Base-by-base conservation (phyloP, 352 stramenopile species). In the Phytophthora ramorum region DNA sequence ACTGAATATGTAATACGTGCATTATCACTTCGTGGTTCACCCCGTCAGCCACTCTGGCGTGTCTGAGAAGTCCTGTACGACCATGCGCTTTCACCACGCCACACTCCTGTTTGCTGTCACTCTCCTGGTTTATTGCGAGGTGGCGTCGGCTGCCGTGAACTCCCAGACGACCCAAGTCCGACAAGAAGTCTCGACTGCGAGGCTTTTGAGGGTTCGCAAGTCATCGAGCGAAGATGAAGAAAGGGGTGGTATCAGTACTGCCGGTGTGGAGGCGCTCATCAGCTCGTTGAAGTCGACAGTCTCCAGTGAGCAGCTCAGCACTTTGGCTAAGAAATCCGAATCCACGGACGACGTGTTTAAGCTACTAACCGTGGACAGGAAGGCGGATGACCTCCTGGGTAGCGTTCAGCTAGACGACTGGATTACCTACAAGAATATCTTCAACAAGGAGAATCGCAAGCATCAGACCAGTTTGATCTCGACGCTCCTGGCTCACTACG, bases 371-470 rank as follows among this genome's bases (percentile, higher is more conserved):
- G 6, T 7, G 20, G 37, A 43, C 13, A 43, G 20, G 37, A 43
- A 43, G 20, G 37, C 4, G 14, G 37, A 43, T 20, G 37, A 43
- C 4, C 37, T 43, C 4, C 13, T 43, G 16, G 37, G 37, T 6
- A 43, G 37, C 14, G 13, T 14, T 14, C 37, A 43, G 16, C 37
- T 43, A 20, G 37, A 43, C 37, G 37, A 43, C 5, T 43, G 37
- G 37, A 43, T 43, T 43, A 14, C 16, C 8, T 43, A 43, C 37
- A 48, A 26, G 41, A 28, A 48, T 2, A 28, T 32, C 7, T 49
- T 24, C 43, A 49, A 32, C 43, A 16, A 30, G 10, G 22, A 49
- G 43, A 49, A 49, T 17, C 43, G 19, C 9, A 49, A 49, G 43
- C 19, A 30, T 3, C 43, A 43, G 37, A 19, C 16, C 2, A 43